Base-by-base conservation (phyloP, 2,329 filamentous ascomycete species). In the Aspergillus fructus region DNA sequence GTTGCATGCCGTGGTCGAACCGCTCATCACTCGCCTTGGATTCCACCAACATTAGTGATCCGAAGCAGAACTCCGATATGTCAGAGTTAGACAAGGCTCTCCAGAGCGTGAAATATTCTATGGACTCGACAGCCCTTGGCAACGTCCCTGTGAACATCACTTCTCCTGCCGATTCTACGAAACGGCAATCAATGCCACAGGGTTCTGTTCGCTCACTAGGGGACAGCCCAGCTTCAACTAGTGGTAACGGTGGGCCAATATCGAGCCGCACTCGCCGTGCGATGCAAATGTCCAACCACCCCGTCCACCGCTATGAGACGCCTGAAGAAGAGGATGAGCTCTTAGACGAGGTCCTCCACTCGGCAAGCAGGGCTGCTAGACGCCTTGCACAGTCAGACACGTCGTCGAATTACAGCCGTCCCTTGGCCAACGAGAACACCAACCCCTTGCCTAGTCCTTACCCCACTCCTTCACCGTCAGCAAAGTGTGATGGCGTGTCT, bases 311-410 rank as follows among this genome's bases (percentile, higher is more conserved):
- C 61, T 97, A 97, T 71, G 94, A 99, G 70, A 93, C 93, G 0
- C 91, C 94, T 1, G 93, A 96, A 67, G 94, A 99, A 74, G 93
- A 97, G 70, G 94, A 99, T 59, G 94, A 99, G 76, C 83, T 99
- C 9, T 82, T 97, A 9, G 93, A 97, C 65, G 94, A 99, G 75
- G 92, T 87, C 19, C 80, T 97, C 42, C 84, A 87, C 49, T 91
- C 90, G 5, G 90, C 92, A 0, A 88, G 88, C 66, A 85, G 85
- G 60, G 90, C 87, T 7, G 89, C 90, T 68, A 88, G 85, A 70
- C 86, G 86, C 9, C 80, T 96, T 59, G 90, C 86, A 56, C 74
- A 68, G 50, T 66, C 70, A 42, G 70, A 70, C 33, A 62, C 62
- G 64, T 86, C 89, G 13, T 82, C 81, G 30, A 88, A 84, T 72